These are phyloP conservation scores for Monosporozyma unispora DNA, from an alignment of 805 yeast species.

Conservation along the genomic window DNA sequence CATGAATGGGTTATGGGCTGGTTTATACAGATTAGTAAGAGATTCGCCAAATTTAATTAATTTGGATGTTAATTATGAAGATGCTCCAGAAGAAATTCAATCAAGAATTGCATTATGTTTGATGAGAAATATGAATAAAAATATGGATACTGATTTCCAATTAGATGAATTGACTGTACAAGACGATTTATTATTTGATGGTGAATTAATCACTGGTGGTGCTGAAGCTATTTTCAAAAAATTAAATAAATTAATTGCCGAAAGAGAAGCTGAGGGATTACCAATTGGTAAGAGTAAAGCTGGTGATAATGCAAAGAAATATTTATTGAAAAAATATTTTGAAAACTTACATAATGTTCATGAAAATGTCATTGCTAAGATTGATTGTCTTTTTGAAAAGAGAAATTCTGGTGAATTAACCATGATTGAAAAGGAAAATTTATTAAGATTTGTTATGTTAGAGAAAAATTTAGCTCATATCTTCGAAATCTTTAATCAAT, in stretches of 20 bases:
- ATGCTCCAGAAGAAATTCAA: constrained; percentile 50
- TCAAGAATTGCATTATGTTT: constrained; percentile 71
- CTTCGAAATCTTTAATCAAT: constrained; percentile 29
- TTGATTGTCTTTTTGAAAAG: constrained; percentile 49
- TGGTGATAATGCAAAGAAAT: constrained; percentile 33
- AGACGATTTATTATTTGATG: constrained; percentile 67
- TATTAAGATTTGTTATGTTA: constrained; percentile 57
- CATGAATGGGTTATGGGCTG: constrained; percentile 51
- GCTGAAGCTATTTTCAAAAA: constrained; percentile 54
- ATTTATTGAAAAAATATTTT: constrained; percentile 33
- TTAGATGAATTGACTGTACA: constrained; percentile 29
- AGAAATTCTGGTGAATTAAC: constrained; percentile 47
- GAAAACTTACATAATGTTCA: constrained; percentile 32
- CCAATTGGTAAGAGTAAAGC: constrained; percentile 15
- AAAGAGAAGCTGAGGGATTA: neutral
- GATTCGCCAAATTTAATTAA: constrained; percentile 53
- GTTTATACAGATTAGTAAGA: constrained; percentile 59
- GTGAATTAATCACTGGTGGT: constrained; percentile 60
- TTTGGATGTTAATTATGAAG: constrained; percentile 56
- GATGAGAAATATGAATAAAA: constrained; percentile 70
- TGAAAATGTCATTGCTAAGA: constrained; percentile 38
- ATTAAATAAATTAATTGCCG: constrained; percentile 16
- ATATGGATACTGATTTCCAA: constrained; percentile 33
- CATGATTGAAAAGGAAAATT: constrained; percentile 63
- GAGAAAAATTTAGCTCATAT: constrained; percentile 60